Percentiles rank a stretch among this genome's conserved stretches.
Conservation (phyloP, 768 basidiomycete species). For the Candolleomyces efflorescens region DNA sequence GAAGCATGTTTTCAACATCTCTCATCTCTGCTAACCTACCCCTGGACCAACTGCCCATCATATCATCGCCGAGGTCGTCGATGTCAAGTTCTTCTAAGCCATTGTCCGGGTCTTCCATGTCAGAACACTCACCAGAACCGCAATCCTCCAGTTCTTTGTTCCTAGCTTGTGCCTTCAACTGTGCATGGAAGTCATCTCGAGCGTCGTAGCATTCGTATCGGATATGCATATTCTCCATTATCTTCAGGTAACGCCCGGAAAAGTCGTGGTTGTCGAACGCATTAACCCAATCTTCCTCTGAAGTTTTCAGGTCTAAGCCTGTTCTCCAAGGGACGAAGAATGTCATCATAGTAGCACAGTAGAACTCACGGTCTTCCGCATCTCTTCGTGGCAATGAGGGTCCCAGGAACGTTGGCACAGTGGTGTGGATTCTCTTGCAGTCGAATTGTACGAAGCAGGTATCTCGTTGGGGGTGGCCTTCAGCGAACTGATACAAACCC, state of each 20-base stretch:
- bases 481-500: neutral
- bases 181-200: neutral
- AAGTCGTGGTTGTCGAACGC: neutral
- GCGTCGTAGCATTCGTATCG: constrained; percentile 4
- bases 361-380: neutral
- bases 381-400: neutral
- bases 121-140: neutral
- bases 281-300: neutral
- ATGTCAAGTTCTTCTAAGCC: too few relatives aligned
- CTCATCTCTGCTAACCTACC: too few relatives aligned
- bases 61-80: too few relatives aligned
- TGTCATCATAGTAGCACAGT: neutral
- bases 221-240: neutral
- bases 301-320: neutral
- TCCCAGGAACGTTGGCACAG: neutral
- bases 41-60: neutral
- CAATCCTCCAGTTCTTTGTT: neutral
- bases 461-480: neutral
- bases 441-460: too few relatives aligned
- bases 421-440: too few relatives aligned
- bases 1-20: too few relatives aligned
- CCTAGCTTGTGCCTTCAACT: too few relatives aligned
- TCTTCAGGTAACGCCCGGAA: neutral
- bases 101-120: neutral
- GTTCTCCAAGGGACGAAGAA: neutral